A percentile compares a stretch with the other conserved stretches of the same genome.
Conservation (phyloP, 164 flowering plant species). For the Nelumbo lutea region DNA sequence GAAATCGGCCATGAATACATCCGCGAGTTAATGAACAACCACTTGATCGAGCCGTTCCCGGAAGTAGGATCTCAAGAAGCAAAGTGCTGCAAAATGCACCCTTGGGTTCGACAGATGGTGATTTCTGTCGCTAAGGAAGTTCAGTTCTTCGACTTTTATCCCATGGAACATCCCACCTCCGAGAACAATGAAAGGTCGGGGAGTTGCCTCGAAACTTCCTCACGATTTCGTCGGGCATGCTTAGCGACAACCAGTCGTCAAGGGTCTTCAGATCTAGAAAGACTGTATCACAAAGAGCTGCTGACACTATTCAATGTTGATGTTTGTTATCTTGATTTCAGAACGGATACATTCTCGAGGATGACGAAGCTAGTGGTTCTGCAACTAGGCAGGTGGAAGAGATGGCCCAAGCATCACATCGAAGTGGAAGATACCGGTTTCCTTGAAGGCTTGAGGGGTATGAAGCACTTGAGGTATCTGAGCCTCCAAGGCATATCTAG, state of each 20-base stretch:
- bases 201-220: not conserved
- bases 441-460: conserved; percentile 9
- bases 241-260: not conserved
- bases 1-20: conserved; percentile 13
- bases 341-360: conserved; percentile 3
- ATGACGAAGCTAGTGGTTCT: conserved; percentile 25
- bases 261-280: too few species aligned
- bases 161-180: not conserved
- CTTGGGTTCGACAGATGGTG: conserved; percentile 22
- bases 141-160: conserved; percentile 18
- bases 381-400: conserved; percentile 40
- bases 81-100: conserved; percentile 21
- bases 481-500: conserved; percentile 47
- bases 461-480: conserved; percentile 21
- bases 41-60: conserved; percentile 23
- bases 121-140: conserved; percentile 7
- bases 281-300: not conserved
- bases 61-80: conserved; percentile 1
- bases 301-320: conserved; percentile 24
- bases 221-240: not conserved
- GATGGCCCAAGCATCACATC: conserved; percentile 20
- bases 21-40: not conserved
- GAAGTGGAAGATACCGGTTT: conserved; percentile 28
- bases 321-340: conserved; percentile 15
- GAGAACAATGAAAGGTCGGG: too few species aligned